Conservation (phyloP, 2,329 filamentous ascomycete species). For the Aschersonia sp. region DNA sequence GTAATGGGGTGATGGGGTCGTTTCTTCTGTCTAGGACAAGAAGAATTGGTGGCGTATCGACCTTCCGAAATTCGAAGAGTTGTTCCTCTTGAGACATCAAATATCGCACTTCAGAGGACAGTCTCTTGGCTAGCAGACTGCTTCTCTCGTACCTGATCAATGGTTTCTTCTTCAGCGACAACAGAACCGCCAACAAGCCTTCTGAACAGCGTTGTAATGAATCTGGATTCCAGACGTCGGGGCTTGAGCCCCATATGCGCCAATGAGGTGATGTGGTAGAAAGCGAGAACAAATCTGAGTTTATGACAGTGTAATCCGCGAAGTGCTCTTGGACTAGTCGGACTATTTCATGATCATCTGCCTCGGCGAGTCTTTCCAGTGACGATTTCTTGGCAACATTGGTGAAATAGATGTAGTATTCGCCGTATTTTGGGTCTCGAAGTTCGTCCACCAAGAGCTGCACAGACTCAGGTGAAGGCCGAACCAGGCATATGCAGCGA, state of each 20-base stretch:
- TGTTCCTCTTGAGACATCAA: conserved; percentile 92
- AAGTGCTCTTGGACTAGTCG: conserved; percentile 92
- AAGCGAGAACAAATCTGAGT: conserved; percentile 82
- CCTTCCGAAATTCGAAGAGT: conserved; percentile 88
- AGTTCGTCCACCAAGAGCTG: conserved; percentile 92
- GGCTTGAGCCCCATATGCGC: conserved; percentile 65
- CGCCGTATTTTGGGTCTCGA: conserved; percentile 89
- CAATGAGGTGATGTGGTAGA: conserved; percentile 58
- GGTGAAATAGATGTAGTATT: conserved; percentile 95
- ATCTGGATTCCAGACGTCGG: conserved; percentile 86
- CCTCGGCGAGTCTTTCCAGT: conserved; percentile 83
- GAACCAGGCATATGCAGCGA: conserved; percentile 81
- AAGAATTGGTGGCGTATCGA: conserved; percentile 87
- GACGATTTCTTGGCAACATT: conserved; percentile 96
- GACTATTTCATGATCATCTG: conserved; percentile 94
- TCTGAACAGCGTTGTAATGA: conserved; percentile 77
- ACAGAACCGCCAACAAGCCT: conserved; percentile 66
- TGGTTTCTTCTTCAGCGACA: conserved; percentile 93
- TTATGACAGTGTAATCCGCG: conserved; percentile 88
- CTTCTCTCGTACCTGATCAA: conserved; percentile 88
- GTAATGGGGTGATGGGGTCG: conserved; percentile 83
- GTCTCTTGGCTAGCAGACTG: conserved; percentile 78
- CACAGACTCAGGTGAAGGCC: conserved; percentile 84
- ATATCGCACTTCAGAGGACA: conserved; percentile 85
- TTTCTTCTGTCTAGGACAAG: conserved; percentile 83